Conservation (phyloP, 176 grass and related monocot species). For the Aegilops sharonensis region DNA sequence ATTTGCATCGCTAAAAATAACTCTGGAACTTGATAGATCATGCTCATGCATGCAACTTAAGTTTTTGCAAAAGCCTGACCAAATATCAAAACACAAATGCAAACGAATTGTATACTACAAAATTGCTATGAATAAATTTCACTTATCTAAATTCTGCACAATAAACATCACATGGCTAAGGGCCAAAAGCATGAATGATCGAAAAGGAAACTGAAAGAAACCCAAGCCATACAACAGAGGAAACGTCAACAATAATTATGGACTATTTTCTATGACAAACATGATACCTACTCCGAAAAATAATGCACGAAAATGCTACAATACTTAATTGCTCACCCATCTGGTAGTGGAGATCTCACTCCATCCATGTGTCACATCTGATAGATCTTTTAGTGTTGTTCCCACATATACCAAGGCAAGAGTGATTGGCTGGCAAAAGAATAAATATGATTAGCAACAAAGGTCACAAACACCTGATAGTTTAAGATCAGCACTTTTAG, state of each 20-base stretch:
- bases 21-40: too few species aligned
- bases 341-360: conserved; percentile 87
- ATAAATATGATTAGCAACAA: conserved; percentile 29
- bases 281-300: neutral
- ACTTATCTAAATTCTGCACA: neutral
- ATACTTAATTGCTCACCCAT: conserved; percentile 58
- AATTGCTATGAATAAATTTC: neutral
- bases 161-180: neutral
- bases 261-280: conserved; percentile 9
- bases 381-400: conserved; percentile 97
- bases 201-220: neutral
- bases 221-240: neutral
- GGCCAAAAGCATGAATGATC: neutral
- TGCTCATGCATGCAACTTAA: neutral
- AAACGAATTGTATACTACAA: neutral
- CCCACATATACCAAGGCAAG: conserved; percentile 93
- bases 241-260: neutral
- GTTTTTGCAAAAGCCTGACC: neutral
- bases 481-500: neutral
- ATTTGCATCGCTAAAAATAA: too few species aligned
- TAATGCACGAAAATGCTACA: conserved; percentile 15
- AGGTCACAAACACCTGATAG: neutral
- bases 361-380: conserved; percentile 99
- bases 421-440: conserved; percentile 78
- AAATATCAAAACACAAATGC: neutral